Conservation (phyloP, 2,329 filamentous ascomycete species). For the Zymoseptoria ardabiliae region DNA sequence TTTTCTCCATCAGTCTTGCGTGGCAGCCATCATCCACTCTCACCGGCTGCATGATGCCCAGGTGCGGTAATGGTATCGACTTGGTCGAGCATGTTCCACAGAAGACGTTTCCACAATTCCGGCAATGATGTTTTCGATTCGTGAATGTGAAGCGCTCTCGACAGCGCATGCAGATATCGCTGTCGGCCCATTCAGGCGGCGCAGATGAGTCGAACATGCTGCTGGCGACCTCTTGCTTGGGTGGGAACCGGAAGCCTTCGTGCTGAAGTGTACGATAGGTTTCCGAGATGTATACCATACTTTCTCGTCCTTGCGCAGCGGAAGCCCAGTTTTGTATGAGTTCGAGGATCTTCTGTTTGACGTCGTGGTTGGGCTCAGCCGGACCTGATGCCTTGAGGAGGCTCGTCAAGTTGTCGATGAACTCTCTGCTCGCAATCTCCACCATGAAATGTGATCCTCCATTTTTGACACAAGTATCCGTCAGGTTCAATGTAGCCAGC, state of each 20-base stretch:
- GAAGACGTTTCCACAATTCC: constrained; percentile 96
- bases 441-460: constrained; percentile 89
- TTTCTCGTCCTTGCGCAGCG: constrained; percentile 76
- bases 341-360: constrained; percentile 84
- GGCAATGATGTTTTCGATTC: constrained; percentile 95
- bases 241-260: constrained; percentile 85
- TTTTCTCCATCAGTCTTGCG: constrained; percentile 75
- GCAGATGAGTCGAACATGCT: constrained; percentile 97
- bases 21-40: constrained; percentile 96
- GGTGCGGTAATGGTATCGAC: constrained; percentile 75
- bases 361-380: constrained; percentile 72
- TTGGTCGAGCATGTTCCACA: constrained; percentile 93
- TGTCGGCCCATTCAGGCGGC: constrained; percentile 96
- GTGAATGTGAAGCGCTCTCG: constrained; percentile 93
- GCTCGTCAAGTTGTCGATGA: constrained; percentile 94
- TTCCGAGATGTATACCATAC: constrained; percentile 78
- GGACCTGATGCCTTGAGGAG: constrained; percentile 72
- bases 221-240: constrained; percentile 76
- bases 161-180: constrained; percentile 97
- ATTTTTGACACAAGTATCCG: constrained; percentile 98
- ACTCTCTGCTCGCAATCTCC: constrained; percentile 93
- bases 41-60: constrained; percentile 85
- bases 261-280: constrained; percentile 74
- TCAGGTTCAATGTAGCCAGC: constrained; percentile 88
- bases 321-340: constrained; percentile 89